Percentiles rank a stretch among this genome's conserved stretches.
Conservation (phyloP, 148 eudicot genomes). For the Rhododendron molle region DNA sequence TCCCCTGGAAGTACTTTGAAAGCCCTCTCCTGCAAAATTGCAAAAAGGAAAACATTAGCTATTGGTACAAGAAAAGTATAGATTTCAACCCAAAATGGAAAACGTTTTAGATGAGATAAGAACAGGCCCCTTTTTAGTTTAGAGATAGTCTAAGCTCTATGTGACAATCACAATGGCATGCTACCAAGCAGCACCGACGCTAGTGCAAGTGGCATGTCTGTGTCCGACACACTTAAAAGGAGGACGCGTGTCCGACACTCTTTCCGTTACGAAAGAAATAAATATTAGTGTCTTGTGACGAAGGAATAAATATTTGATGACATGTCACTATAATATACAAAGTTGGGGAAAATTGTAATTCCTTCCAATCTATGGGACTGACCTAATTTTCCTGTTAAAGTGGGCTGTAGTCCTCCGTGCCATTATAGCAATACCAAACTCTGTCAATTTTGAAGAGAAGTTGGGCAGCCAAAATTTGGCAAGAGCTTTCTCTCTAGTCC, state of each 20-base stretch:
- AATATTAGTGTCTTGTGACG: too few species aligned
- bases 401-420: not conserved
- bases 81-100: not conserved
- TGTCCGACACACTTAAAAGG: too few species aligned
- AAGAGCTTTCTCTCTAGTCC: not conserved
- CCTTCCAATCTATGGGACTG: too few species aligned
- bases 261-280: too few species aligned
- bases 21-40: slow-evolving; percentile 37
- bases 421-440: not conserved
- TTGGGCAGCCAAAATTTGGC: not conserved
- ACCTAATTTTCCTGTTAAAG: too few species aligned
- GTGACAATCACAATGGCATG: not conserved
- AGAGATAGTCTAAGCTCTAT: not conserved
- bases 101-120: not conserved
- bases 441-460: not conserved
- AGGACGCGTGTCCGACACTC: too few species aligned
- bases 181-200: not conserved
- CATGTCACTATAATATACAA: too few species aligned
- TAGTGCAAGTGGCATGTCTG: too few species aligned
- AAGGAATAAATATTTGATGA: too few species aligned
- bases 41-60: not conserved
- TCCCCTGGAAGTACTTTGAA: slow-evolving; percentile 45
- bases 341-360: too few species aligned
- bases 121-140: not conserved
- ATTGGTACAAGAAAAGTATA: not conserved